phyloP scores from a whole-genome alignment of 2,329 filamentous ascomycete genomes.

The Rutstroemia sp. region DNA sequence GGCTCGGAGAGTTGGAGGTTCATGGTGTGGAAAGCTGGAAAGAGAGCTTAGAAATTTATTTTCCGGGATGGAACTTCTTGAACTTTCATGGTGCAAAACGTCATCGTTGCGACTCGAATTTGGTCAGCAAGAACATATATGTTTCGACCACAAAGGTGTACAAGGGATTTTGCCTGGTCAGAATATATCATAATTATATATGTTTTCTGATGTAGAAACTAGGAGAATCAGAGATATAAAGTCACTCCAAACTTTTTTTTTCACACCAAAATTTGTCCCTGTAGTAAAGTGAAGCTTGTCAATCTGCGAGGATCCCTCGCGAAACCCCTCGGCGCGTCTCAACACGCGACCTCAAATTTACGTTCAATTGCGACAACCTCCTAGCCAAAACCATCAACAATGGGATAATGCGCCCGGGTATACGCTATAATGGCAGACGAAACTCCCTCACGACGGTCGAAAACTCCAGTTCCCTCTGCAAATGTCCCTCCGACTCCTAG shows the following conservation, averaged over 20 bases:
- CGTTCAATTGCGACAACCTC: neutral
- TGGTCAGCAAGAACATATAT: neutral
- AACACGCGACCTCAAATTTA: neutral
- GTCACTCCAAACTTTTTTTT: neutral
- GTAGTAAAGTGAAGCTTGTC: neutral
- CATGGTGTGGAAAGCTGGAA: no score
- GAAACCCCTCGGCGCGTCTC: conserved; percentile 6
- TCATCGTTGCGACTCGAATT: conserved; percentile 3
- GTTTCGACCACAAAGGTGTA: neutral
- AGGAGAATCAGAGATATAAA: no score
- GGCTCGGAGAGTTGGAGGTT: neutral
- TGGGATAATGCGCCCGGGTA: neutral
- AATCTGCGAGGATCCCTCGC: neutral
- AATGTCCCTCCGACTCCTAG: conserved; percentile 34
- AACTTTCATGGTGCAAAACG: conserved; percentile 1
- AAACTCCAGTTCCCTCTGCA: conserved; percentile 15
- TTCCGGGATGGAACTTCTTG: neutral
- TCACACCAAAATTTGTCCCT: neutral
- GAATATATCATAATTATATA: neutral
- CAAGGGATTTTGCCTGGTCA: neutral
- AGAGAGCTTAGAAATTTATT: neutral
- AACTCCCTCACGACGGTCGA: conserved; percentile 6
- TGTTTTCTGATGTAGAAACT: no score
- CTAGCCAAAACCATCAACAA: neutral
- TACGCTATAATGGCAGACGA: conserved; percentile 4